These are phyloP conservation scores for Psilocybe cyanescens DNA, from an alignment of 768 basidiomycete genomes.

Conservation along the genomic window DNA sequence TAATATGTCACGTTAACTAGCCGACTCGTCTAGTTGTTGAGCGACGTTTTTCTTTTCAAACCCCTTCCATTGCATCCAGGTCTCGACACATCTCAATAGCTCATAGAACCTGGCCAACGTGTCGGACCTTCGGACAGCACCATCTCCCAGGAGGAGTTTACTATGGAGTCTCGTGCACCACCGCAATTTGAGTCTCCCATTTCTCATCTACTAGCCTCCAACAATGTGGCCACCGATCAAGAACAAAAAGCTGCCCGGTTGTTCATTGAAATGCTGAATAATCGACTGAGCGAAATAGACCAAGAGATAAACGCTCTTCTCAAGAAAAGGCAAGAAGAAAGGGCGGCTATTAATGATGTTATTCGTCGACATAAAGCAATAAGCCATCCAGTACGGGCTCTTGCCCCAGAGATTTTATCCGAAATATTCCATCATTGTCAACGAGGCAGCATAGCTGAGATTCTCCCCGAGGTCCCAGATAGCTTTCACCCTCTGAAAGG, in stretches of 20 bases:
- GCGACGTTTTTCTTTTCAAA: too few relatives aligned
- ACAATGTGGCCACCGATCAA: neutral
- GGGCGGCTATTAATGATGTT: neutral
- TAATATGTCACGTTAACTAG: too few relatives aligned
- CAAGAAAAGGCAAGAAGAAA: neutral
- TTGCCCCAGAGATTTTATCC: neutral
- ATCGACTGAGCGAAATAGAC: neutral
- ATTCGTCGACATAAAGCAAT: neutral
- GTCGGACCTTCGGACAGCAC: too few relatives aligned
- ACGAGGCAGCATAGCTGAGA: neutral
- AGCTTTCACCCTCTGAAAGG: neutral
- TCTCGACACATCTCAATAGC: too few relatives aligned
- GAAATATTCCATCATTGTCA: constrained; percentile 6
- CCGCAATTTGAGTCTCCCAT: neutral
- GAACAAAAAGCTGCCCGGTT: neutral
- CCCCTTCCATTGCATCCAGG: too few relatives aligned
- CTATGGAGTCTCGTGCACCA: too few relatives aligned
- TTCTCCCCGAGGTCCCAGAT: neutral
- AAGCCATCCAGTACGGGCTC: neutral
- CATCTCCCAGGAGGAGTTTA: too few relatives aligned
- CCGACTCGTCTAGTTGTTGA: too few relatives aligned
- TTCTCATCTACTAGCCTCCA: neutral
- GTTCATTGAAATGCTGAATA: neutral
- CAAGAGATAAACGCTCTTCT: neutral
- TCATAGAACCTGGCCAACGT: too few relatives aligned